Base-by-base conservation (phyloP, 495 filamentous ascomycete species). In the Trichoderma virens region DNA sequence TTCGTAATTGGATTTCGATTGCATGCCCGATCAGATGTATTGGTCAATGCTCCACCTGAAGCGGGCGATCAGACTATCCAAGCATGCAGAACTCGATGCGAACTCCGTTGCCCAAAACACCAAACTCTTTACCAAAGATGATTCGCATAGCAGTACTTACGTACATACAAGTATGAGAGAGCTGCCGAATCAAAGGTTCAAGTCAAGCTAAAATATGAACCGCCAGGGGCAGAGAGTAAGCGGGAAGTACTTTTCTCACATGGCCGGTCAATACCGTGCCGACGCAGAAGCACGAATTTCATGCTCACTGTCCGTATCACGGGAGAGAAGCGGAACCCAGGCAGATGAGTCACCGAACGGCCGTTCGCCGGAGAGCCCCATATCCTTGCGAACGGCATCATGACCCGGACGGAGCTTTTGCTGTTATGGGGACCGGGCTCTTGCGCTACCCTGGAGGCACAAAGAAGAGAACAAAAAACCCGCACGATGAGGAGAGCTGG, bases 271-370 rank as follows among this genome's bases (percentile, higher is more conserved):
- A 5, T 45, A 3, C 41, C 41, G 41, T n/a, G 41, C 41, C 51
- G 51, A 56, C 51, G 51, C 51, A 56, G 51, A 56, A 56, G 51
- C 51, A 56, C 51, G 51, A 56, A 13, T 56, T 30, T 30, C 25
- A 56, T 16, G 51, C 51, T 56, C 51, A 30, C 51, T 56, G 51
- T 56, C 51, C 51, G 11, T 16, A 56, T 56, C 51, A 56, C 51
- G 51, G 51, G 51, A 56, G 51, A 56, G 23, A 56, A 56, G 51
- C 51, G 51, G 51, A 56, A 56, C 51, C 51, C n/a, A 56, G 51
- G 25, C 23, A 30, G 25, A 30, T 56, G 51, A 56, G 51, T 56
- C 51, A 56, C 51, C 51, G 51, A 56, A 30, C 23, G 5, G 20
- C 51, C 51, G 51, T 30, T 56, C 51, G 51, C 51, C 51, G 51